Percentiles rank a stretch among this genome's conserved stretches.
These are phyloP conservation scores for Arthrobotrys pseudoclavata DNA, from an alignment of 2,329 filamentous ascomycete species.

Conservation along the genomic window DNA sequence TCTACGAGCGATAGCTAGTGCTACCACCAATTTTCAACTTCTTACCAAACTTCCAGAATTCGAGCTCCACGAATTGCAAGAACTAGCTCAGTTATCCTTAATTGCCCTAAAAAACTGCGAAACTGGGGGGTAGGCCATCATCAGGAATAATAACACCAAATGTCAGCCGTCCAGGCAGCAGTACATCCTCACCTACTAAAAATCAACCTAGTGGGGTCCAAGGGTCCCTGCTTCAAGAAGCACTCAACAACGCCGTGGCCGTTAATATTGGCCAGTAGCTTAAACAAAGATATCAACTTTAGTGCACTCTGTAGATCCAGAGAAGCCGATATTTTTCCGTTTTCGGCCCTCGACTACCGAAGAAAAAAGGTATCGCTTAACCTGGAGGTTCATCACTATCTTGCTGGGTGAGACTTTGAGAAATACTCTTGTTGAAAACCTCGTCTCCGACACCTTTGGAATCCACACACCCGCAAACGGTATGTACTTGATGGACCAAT, in stretches of 20 bases:
- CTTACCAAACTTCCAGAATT: neutral
- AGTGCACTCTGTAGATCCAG: neutral
- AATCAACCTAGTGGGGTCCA: too few species aligned
- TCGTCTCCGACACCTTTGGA: neutral
- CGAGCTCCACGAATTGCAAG: neutral
- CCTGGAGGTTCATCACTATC: constrained; percentile 9
- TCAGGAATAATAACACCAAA: neutral
- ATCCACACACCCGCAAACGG: neutral
- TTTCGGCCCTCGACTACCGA: neutral
- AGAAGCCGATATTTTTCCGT: neutral
- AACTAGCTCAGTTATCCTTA: neutral
- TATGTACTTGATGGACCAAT: neutral
- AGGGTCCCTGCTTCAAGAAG: too few species aligned
- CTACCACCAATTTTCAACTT: neutral
- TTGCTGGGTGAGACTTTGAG: constrained; percentile 1
- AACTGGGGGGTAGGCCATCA: neutral
- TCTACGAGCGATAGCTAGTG: neutral
- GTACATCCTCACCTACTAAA: neutral
- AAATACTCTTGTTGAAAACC: neutral
- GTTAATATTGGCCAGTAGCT: too few species aligned
- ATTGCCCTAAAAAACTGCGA: neutral
- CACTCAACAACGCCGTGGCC: too few species aligned
- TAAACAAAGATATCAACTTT: neutral
- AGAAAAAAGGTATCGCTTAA: neutral
- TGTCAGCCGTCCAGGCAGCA: neutral